Conservation (phyloP, 495 filamentous ascomycete genomes). For the Tricharina praecox region DNA sequence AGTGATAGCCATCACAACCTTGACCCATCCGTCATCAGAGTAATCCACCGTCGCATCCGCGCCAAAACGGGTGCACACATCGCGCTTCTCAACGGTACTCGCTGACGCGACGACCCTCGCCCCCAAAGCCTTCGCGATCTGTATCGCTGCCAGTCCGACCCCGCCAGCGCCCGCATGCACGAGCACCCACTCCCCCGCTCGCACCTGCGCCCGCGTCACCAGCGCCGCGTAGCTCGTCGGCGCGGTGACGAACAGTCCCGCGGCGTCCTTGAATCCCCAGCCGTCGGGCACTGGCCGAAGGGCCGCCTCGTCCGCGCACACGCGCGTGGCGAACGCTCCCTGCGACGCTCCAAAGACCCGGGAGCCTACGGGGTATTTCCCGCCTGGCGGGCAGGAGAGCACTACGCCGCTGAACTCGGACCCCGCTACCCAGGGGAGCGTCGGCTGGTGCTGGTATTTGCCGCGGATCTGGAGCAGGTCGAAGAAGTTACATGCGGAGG, state of each 20-base stretch:
- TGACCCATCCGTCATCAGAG: constrained; percentile 50
- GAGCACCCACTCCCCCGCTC: constrained; percentile 69
- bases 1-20: constrained; percentile 57
- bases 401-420: constrained; percentile 72
- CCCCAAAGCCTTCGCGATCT: constrained; percentile 80
- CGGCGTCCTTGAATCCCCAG: constrained; percentile 71
- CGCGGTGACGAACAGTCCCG: constrained; percentile 78
- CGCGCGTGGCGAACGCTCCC: constrained; percentile 67
- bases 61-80: constrained; percentile 60
- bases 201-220: constrained; percentile 57
- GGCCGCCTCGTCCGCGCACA: constrained; percentile 45
- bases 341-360: constrained; percentile 75
- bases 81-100: constrained; percentile 56
- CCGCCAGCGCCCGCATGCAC: constrained; percentile 88
- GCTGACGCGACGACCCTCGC: constrained; percentile 84
- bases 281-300: constrained; percentile 59
- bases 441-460: constrained; percentile 51
- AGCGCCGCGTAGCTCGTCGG: constrained; percentile 80
- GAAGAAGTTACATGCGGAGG: constrained; percentile 86
- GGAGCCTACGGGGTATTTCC: constrained; percentile 56
- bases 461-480: constrained; percentile 81
- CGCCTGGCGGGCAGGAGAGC: constrained; percentile 40
- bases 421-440: constrained; percentile 73
- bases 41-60: constrained; percentile 77
- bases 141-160: constrained; percentile 80